Conservation (phyloP, 139 green algal species). For the Chlorella sp. region DNA sequence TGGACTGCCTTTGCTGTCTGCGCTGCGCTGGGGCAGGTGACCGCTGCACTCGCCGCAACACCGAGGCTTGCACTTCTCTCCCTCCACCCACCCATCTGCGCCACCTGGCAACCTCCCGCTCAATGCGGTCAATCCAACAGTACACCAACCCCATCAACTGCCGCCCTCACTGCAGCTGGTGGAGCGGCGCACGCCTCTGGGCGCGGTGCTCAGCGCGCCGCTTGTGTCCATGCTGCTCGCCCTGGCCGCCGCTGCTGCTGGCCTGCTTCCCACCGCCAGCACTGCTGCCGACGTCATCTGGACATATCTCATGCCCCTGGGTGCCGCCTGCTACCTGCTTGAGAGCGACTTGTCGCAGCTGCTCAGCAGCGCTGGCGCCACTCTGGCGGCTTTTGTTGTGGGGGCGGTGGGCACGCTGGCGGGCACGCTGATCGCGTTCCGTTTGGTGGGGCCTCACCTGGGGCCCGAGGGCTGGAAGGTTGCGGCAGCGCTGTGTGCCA, state of each 20-base stretch:
- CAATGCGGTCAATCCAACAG: no score
- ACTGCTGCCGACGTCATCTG: slow-evolving; percentile 63
- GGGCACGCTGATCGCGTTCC: slow-evolving; percentile 63
- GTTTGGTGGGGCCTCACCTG: slow-evolving; percentile 52
- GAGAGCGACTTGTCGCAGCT: slow-evolving; percentile 69
- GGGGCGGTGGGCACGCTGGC: slow-evolving; percentile 60
- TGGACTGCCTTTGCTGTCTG: slow-evolving; percentile 23
- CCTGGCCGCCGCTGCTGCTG: slow-evolving; percentile 29
- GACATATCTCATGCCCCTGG: slow-evolving; percentile 71
- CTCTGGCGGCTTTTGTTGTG: slow-evolving; percentile 68
- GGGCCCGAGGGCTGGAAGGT: slow-evolving; percentile 62
- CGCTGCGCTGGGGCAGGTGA: background rate
- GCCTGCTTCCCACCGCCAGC: slow-evolving; percentile 47
- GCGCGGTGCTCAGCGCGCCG: slow-evolving; percentile 47
- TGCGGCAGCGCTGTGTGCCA: slow-evolving; percentile 73
- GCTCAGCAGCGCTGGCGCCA: slow-evolving; percentile 36
- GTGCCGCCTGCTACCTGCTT: slow-evolving; percentile 71
- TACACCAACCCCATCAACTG: background rate
- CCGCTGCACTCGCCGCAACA: background rate
- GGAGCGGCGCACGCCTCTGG: slow-evolving; percentile 47
- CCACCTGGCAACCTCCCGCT: no score
- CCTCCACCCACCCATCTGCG: background rate
- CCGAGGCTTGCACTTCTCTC: background rate
- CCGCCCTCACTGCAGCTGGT: slow-evolving; percentile 28
- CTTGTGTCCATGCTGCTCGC: slow-evolving; percentile 55